Evolutionary conservation across 2,329 filamentous ascomycete species (phyloP), one percentile per base, ranked within the genome.

Genomic region (Aureobasidium sp.): DNA sequence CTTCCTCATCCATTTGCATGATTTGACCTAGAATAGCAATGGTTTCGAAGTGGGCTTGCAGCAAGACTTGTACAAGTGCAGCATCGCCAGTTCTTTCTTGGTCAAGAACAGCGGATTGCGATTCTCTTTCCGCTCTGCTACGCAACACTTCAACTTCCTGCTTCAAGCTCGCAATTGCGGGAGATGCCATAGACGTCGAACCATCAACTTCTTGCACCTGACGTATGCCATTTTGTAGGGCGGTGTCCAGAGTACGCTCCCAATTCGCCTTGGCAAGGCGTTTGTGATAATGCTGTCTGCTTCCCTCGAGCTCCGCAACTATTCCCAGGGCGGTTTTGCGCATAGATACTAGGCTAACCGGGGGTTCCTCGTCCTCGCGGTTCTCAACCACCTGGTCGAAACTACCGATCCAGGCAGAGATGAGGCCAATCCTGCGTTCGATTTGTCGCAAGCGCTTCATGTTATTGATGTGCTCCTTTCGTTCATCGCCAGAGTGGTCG

Each of bases 361-460:
- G 85, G 0, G 81, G 76, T 14, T 86, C 82, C 63, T 88, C 87
- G 25, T 85, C 83, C 59, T 88, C 87, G 21, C 86, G 82, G 51
- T 81, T 81, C 41, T 91, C 90, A 67, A 88, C 93, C 2, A 95
- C 84, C 1, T 82, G 80, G 65, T 97, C 93, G 68, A 97, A 99
- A 2, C 91, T 91, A 1, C 89, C 89, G 61, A 97, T 88, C 94
- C 94, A 99, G 1, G 88, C 87, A 3, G 89, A 92, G n/a, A 99
- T 81, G 63, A 96, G 80, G 7, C 85, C 82, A 64, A 97, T 96
- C 14, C 94, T 85, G 66, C 91, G 84, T 76, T 96, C 91, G 36
- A 96, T 85, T 59, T 89, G 85, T 67, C 88, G 86, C 63, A 95
- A 77, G 67, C 89, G 91, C 77, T 90, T 90, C 85, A 95, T 90